These are phyloP conservation scores for Daldinia sp. DNA, from an alignment of 2,329 filamentous ascomycete species.

Conservation along the genomic window DNA sequence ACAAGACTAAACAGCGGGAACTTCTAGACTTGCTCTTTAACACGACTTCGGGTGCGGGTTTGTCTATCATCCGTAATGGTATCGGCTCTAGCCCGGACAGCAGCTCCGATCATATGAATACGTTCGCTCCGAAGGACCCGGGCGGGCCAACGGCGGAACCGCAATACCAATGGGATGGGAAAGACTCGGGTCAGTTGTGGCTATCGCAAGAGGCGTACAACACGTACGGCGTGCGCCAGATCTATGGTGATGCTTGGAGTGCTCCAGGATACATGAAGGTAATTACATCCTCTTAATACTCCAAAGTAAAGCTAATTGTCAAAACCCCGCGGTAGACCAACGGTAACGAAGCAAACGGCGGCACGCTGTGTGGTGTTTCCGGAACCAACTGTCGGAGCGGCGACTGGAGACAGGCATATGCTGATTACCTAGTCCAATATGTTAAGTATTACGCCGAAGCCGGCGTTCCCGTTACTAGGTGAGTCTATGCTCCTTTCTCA, in stretches of 20 bases:
- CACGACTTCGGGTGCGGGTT: constrained; percentile 53
- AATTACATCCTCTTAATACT: background rate
- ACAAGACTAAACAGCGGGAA: constrained; percentile 51
- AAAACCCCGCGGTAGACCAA: constrained; percentile 41
- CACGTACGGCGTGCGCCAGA: constrained; percentile 46
- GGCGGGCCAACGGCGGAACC: constrained; percentile 48
- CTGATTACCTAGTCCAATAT: constrained; percentile 55
- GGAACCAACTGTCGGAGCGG: constrained; percentile 42
- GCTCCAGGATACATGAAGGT: constrained; percentile 54
- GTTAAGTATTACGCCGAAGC: constrained; percentile 49
- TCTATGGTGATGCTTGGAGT: constrained; percentile 53
- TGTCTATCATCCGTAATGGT: constrained; percentile 56
- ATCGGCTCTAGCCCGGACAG: constrained; percentile 54
- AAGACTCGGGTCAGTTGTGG: constrained; percentile 57
- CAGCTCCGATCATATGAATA: constrained; percentile 49
- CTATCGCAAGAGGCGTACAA: constrained; percentile 54
- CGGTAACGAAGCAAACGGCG: constrained; percentile 48
- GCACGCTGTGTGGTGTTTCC: constrained; percentile 49
- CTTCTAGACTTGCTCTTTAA: constrained; percentile 56
- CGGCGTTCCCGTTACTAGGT: constrained; percentile 45
- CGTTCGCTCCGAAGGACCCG: constrained; percentile 51
- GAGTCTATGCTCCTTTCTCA: constrained; percentile 7
- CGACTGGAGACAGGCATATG: constrained; percentile 54
- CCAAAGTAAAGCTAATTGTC: no score
- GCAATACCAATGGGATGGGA: constrained; percentile 52